Evolutionary conservation across 2,329 filamentous ascomycete species (phyloP), one percentile per base, ranked within the genome.

Genomic region (Ophiocordyceps polyrhachis-furcata): DNA sequence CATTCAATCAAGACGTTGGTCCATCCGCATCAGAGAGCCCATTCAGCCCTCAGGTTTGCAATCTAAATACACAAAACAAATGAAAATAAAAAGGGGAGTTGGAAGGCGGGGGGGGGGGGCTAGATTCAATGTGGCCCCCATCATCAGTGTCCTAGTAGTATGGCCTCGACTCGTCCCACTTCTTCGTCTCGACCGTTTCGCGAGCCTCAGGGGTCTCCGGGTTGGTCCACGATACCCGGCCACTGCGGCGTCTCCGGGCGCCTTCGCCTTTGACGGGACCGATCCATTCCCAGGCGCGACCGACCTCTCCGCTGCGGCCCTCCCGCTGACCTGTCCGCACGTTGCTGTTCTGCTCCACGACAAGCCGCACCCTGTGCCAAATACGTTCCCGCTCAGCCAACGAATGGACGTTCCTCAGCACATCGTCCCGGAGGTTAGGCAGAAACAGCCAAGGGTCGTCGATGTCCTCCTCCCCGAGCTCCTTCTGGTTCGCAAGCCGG

Each of bases 311-410:
- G 52, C 70, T 79, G 44, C 69, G 64, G 42, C 80, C 62, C 72
- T 82, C 66, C 67, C 87, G 65, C 72, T 88, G 62, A 63, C 73
- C 68, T 0, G 74, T 84, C 40, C 91, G 74, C 15, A 98, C 82
- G 56, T 98, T 98, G 48, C 84, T 83, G 60, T 98, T 98, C 61
- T 80, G 79, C 62, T 98, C 91, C 1, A 98, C 88, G 44, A 96
- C 81, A 44, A 70, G 75, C 52, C 78, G 74, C 19, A 98, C 91
- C 43, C 77, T 76, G 50, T 78, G 73, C 91, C 93, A 98, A 43
- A 98, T 68, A 46, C 76, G 74, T 56, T 91, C 82, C 35, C 91
- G 73, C 53, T 87, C 76, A 9, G 71, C 70, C 19, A 88, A 71
- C 4, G 75, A 81, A 59, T 95, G 85, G 49, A 93, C 79, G 25